These are phyloP conservation scores for Lumnitzera racemosa DNA, from an alignment of 345 rosid species.

Conservation along the genomic window DNA sequence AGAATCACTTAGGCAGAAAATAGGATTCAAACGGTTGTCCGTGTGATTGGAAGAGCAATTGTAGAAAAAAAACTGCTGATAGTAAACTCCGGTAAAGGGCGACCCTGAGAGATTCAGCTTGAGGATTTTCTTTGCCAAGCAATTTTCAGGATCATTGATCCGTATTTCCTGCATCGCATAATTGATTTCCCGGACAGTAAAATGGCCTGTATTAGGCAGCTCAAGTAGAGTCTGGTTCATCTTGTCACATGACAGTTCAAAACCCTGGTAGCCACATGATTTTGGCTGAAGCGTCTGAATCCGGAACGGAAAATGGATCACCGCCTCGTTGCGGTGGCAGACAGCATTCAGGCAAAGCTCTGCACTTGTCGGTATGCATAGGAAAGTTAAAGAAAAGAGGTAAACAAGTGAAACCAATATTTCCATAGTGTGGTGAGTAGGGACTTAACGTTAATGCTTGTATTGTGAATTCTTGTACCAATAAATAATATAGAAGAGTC, in stretches of 20 bases:
- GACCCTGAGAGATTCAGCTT: conserved; percentile 45
- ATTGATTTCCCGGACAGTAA: conserved; percentile 42
- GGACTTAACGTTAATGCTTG: too few species aligned
- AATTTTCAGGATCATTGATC: conserved; percentile 53
- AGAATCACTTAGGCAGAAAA: conserved; percentile 45
- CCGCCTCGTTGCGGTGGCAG: conserved; percentile 32
- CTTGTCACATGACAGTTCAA: conserved; percentile 42
- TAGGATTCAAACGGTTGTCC: conserved; percentile 31
- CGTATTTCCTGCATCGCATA: conserved; percentile 53
- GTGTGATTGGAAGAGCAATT: conserved; percentile 38
- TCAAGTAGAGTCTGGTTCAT: conserved; percentile 27
- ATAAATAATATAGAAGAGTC: too few species aligned
- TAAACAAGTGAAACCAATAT: background rate
- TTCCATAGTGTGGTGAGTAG: background rate
- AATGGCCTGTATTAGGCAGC: conserved; percentile 33
- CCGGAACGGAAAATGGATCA: conserved; percentile 56
- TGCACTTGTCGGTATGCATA: background rate
- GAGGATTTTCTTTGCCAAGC: conserved; percentile 56
- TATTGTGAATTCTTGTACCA: too few species aligned
- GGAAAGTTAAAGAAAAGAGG: background rate
- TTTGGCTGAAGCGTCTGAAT: conserved; percentile 22
- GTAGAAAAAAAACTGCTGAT: conserved; percentile 42
- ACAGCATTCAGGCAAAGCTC: conserved; percentile 22
- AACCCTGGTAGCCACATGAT: conserved; percentile 51
- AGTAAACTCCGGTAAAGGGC: conserved; percentile 38